Percentiles rank a stretch among this genome's conserved stretches.
Evolutionary conservation across 768 basidiomycete species (phyloP).

Genomic region (Butyriboletus loyo): DNA sequence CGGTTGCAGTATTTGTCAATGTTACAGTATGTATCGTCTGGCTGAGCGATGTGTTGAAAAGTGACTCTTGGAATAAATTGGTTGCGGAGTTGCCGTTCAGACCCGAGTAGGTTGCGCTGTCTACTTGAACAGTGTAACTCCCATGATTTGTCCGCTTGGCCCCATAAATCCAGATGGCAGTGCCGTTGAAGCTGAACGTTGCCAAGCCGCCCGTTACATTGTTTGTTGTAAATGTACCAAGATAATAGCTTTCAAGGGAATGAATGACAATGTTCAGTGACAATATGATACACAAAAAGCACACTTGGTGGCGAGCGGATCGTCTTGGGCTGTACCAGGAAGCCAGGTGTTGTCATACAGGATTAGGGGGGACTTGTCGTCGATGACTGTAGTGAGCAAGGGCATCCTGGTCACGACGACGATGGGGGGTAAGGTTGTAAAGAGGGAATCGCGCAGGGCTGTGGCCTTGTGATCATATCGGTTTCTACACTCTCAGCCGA

Average conservation of each 20-base stretch:
- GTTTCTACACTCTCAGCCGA: not conserved
- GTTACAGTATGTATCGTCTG: conserved; percentile 37
- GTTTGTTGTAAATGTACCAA: conserved; percentile 40
- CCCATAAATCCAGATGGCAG: conserved; percentile 47
- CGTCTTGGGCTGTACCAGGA: conserved; percentile 12
- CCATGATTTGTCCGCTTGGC: conserved; percentile 49
- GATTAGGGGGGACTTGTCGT: conserved; percentile 35
- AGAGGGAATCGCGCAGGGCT: not conserved
- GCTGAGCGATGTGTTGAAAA: conserved; percentile 38
- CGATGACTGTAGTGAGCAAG: conserved; percentile 22
- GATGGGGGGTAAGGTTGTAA: not conserved
- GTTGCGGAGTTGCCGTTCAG: conserved; percentile 30
- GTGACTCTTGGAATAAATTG: conserved; percentile 36
- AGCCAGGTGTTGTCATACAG: conserved; percentile 25
- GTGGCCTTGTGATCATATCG: not conserved
- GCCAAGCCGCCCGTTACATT: conserved; percentile 32
- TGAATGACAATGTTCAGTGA: not conserved
- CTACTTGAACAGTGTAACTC: conserved; percentile 40
- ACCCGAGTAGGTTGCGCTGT: conserved; percentile 29
- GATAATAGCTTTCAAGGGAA: conserved; percentile 32
- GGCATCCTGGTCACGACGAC: conserved; percentile 17
- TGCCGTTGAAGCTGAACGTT: conserved; percentile 48
- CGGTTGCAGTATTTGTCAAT: conserved; percentile 33
- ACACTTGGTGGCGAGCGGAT: conserved; percentile 17
- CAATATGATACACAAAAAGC: not conserved